These are phyloP conservation scores for Malassezia arunalokei DNA, from an alignment of 1,284 basidiomycete genomes.

Conservation along the genomic window DNA sequence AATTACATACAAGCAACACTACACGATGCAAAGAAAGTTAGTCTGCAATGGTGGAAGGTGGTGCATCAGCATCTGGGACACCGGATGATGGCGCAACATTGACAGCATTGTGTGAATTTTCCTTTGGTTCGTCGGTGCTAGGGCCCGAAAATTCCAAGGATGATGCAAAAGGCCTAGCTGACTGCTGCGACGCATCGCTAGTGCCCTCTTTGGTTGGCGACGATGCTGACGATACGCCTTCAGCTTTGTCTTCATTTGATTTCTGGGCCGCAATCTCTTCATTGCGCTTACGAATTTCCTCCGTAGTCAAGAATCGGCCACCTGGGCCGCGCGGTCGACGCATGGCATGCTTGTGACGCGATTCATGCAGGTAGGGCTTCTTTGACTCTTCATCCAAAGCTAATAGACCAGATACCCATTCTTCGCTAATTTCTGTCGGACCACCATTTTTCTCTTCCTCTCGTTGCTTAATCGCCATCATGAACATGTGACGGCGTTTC, in stretches of 20 bases:
- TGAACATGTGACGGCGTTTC: constrained; percentile 28
- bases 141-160: no score
- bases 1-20: no score
- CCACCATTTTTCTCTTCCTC: constrained; percentile 22
- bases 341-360: constrained; percentile 94
- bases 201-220: not conserved
- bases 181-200: no score
- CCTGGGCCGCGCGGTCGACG: constrained; percentile 88
- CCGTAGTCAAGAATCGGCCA: constrained; percentile 86
- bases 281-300: constrained; percentile 58
- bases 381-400: constrained; percentile 30
- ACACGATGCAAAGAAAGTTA: no score
- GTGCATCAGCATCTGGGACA: no score
- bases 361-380: constrained; percentile 92
- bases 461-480: constrained; percentile 24
- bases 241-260: not conserved
- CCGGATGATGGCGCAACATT: no score
- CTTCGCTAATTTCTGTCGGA: constrained; percentile 1
- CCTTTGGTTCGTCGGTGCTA: no score
- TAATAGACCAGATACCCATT: constrained; percentile 11
- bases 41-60: no score
- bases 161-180: no score
- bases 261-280: constrained; percentile 36
- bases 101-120: no score
- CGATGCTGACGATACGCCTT: not conserved